Conservation (phyloP, 2,329 filamentous ascomycete species). For the Zymoseptoria ardabiliae region DNA sequence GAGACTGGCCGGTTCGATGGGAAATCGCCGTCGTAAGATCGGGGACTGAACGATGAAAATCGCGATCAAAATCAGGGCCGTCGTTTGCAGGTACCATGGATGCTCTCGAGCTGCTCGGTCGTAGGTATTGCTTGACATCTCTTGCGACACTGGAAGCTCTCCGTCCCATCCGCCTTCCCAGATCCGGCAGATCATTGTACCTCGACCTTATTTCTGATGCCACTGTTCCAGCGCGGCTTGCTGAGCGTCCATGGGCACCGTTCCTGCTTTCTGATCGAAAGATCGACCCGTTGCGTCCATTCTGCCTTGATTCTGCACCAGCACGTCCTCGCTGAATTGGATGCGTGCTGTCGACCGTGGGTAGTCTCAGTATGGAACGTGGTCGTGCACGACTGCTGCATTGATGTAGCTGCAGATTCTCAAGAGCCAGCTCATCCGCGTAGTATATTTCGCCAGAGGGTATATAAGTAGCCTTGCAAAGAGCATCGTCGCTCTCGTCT, state of each 20-base stretch:
- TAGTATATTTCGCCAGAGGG: not conserved
- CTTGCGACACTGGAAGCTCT: constrained; percentile 7
- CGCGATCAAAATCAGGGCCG: not conserved
- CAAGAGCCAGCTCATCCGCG: not conserved
- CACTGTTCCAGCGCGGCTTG: constrained; percentile 16
- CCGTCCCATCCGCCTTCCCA: constrained; percentile 6
- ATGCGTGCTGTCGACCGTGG: constrained; percentile 3
- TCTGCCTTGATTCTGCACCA: constrained; percentile 6
- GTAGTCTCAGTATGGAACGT: not conserved
- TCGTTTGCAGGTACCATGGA: not conserved
- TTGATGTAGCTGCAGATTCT: not conserved
- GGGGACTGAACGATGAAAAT: not conserved
- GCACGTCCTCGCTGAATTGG: constrained; percentile 6
- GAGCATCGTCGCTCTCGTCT: constrained; percentile 7
- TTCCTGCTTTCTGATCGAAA: constrained; percentile 13
- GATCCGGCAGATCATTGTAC: constrained; percentile 4
- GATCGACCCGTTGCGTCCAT: constrained; percentile 8
- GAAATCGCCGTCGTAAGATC: constrained; percentile 11
- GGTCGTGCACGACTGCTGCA: not conserved
- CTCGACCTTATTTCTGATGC: constrained; percentile 11
- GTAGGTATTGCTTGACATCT: constrained; percentile 34
- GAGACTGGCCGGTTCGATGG: constrained; percentile 16
- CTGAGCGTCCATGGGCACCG: constrained; percentile 11
- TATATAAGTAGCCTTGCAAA: not conserved
- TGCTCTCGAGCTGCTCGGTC: constrained; percentile 22